Base-by-base conservation (phyloP, 2,329 filamentous ascomycete species). In the Aspergillus novofumigatus region DNA sequence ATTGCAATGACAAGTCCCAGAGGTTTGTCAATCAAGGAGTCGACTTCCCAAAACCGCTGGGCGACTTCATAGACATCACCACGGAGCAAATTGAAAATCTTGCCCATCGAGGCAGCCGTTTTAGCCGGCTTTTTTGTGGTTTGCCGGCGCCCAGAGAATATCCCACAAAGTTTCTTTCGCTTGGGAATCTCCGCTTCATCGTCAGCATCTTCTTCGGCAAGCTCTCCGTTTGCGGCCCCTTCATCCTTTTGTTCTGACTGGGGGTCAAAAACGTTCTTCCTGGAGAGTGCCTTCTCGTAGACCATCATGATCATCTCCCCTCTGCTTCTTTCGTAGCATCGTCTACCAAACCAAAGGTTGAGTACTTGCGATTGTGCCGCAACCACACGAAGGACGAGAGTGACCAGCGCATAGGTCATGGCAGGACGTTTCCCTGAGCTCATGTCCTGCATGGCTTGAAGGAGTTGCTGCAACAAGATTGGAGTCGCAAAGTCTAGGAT, bases 221-320 rank as follows among this genome's bases (percentile, higher is more conserved):
- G 21, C 21, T 60, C 52, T n/a, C 49, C 9, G 26, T 55, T 47
- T n/a, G 53, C 58, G 11, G 52, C 51, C n/a, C 58, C 59, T 5
- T 64, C 66, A 7, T 65, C 59, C n/a, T 72, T 69, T 25, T 65
- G 67, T 1, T 67, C 59, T 35, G 65, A 70, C 56, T 69, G 71
- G 57, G 63, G 66, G 42, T 62, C 73, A 66, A 76, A 74, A 5
- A 80, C 69, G 26, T 82, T 84, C 71, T 91, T 91, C 6, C 88
- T 77, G 9, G 84, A 83, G 11, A 91, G 71, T 0, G 87, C 89
- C 72, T 93, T 93, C 66, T 91, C 89, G 66, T 91, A 91, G 11
- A 92, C 80, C 83, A 91, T 91, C 17, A 89, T 92, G 57, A 93
- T 88, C 82, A 93, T 85, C 73, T 96, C 91, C 4, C 92, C 92